Conservation (phyloP, 1,284 basidiomycete species). For the Leccinum subrobustum region DNA sequence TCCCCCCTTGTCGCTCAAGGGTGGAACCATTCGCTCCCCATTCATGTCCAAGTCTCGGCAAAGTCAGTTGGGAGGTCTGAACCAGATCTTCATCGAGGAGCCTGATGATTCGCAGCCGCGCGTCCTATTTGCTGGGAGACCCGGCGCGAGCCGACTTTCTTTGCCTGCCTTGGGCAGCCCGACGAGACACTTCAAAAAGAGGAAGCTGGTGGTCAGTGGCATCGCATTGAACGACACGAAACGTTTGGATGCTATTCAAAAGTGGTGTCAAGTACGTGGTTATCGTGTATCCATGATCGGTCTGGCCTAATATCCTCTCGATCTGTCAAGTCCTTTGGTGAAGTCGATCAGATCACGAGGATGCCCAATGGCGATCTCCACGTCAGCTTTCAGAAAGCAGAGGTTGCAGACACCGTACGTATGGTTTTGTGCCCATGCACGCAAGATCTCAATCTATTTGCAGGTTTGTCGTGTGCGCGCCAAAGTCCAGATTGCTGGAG, state of each 20-base stretch:
- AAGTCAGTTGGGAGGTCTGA: conserved; percentile 19
- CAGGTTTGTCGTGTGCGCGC: conserved; percentile 76
- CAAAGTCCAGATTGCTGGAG: conserved; percentile 65
- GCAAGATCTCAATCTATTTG: conserved; percentile 4
- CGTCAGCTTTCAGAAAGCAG: conserved; percentile 65
- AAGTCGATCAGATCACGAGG: conserved; percentile 64
- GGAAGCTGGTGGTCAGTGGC: conserved; percentile 55
- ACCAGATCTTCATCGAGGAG: conserved; percentile 35
- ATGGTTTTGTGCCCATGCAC: not conserved
- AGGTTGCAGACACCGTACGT: conserved; percentile 75
- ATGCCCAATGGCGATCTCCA: conserved; percentile 73
- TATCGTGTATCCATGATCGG: not conserved
- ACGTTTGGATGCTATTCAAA: conserved; percentile 55
- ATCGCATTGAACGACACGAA: conserved; percentile 46
- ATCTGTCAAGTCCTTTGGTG: conserved; percentile 60
- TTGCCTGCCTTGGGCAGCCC: conserved; percentile 44
- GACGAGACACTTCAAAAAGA: conserved; percentile 47
- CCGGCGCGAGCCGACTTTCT: conserved; percentile 42
- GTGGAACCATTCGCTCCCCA: conserved; percentile 26
- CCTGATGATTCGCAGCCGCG: conserved; percentile 31
- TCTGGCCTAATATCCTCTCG: conserved; percentile 9
- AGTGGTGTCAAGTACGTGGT: conserved; percentile 67
- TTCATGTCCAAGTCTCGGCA: conserved; percentile 26
- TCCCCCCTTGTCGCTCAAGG: conserved; percentile 19
- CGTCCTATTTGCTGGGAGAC: conserved; percentile 34